A percentile compares a stretch with the other conserved stretches of the same genome.
Evolutionary conservation across 768 basidiomycete genomes (phyloP).

Genomic region (Tylopilus sp.): DNA sequence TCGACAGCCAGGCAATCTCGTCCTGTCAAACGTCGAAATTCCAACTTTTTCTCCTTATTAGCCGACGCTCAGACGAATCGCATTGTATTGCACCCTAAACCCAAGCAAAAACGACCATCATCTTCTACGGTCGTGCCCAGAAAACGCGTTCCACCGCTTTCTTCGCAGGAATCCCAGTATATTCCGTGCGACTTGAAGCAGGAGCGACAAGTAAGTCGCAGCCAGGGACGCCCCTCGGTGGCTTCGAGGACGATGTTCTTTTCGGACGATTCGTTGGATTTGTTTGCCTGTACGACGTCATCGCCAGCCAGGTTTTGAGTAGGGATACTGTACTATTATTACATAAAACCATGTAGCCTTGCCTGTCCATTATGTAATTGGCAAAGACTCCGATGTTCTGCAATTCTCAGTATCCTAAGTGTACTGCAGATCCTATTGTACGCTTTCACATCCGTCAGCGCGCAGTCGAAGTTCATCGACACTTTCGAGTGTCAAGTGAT

Average conservation of each 20-base stretch:
- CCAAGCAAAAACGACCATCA: background rate
- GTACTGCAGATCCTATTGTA: too few relatives aligned
- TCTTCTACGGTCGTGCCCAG: conserved; percentile 16
- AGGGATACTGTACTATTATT: too few relatives aligned
- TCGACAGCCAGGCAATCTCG: conserved; percentile 7
- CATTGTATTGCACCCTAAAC: conserved; percentile 31
- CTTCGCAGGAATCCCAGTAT: conserved; percentile 6
- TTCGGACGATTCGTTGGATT: conserved; percentile 51
- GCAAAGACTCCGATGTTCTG: too few relatives aligned
- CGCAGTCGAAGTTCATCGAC: background rate
- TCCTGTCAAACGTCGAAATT: conserved; percentile 17
- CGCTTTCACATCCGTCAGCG: background rate
- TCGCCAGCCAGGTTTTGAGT: conserved; percentile 25
- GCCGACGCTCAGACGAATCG: conserved; percentile 39
- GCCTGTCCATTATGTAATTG: too few relatives aligned
- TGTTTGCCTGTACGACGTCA: conserved; percentile 40
- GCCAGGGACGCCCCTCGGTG: background rate
- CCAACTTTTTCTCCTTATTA: conserved; percentile 38
- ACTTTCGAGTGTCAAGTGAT: too few relatives aligned
- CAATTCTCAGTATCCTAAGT: too few relatives aligned
- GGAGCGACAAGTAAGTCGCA: conserved; percentile 4
- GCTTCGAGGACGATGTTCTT: conserved; percentile 12
- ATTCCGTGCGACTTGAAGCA: conserved; percentile 1
- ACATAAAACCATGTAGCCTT: too few relatives aligned
- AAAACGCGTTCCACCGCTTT: conserved; percentile 7